A percentile compares a stretch with the other conserved stretches of the same genome.
Conservation (phyloP, 202 grass and related monocot species). For the Dendrocalamus latiflorus region DNA sequence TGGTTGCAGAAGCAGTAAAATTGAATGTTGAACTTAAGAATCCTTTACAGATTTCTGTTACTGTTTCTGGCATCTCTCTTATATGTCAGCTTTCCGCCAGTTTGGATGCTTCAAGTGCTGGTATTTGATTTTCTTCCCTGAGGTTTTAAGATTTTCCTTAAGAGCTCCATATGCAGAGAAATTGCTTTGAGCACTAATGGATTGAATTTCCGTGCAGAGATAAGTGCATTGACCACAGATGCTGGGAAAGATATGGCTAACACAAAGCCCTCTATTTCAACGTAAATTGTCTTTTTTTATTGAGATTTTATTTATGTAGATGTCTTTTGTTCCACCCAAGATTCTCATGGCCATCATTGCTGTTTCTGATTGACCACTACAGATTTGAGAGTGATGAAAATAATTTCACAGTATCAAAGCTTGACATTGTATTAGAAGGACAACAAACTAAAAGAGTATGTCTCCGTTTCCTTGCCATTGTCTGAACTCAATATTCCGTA, state of each 20-base stretch:
- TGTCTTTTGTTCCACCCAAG: background rate
- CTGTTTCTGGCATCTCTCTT: slow-evolving; percentile 79
- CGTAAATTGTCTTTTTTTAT: slow-evolving; percentile 31
- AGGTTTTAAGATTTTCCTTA: background rate
- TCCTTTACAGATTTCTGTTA: slow-evolving; percentile 83
- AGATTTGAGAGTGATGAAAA: too few species aligned
- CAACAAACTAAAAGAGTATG: slow-evolving; percentile 79
- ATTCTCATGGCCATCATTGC: slow-evolving; percentile 33
- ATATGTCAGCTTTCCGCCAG: slow-evolving; percentile 71
- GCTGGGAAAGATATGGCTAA: slow-evolving; percentile 41
- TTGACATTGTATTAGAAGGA: slow-evolving; percentile 75
- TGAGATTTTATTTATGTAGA: slow-evolving; percentile 10
- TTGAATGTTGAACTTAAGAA: slow-evolving; percentile 86
- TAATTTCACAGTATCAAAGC: too few species aligned
- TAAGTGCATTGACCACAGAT: slow-evolving; percentile 30
- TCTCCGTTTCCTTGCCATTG: slow-evolving; percentile 6
- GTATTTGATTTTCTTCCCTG: slow-evolving; percentile 36
- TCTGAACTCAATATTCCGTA: background rate
- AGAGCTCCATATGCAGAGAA: slow-evolving; percentile 25
- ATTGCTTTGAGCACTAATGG: background rate
- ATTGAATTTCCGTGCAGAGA: slow-evolving; percentile 43
- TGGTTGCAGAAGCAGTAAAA: slow-evolving; percentile 85
- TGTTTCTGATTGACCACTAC: too few species aligned
- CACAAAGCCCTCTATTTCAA: slow-evolving; percentile 45
- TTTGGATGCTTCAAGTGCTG: slow-evolving; percentile 53